A percentile compares a stretch with the other conserved stretches of the same genome.
Conservation (phyloP, 352 stramenopile species). For the Globisporangium radiosum region DNA sequence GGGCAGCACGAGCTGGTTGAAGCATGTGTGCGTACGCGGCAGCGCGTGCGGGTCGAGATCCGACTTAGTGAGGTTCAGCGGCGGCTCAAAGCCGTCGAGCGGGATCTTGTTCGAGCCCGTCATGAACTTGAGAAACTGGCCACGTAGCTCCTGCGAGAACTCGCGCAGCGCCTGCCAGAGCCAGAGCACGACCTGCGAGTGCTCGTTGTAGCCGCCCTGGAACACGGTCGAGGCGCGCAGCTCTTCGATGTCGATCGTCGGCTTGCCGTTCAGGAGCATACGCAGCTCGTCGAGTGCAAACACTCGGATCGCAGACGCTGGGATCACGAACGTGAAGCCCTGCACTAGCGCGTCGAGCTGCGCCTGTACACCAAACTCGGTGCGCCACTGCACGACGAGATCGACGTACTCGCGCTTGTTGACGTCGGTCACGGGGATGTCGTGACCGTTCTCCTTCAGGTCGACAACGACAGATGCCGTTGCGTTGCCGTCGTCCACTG, state of each 20-base stretch:
- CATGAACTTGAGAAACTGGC: constrained; percentile 79
- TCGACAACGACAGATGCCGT: constrained; percentile 29
- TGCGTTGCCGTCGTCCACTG: constrained; percentile 19
- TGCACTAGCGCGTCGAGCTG: constrained; percentile 55
- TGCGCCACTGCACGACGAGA: constrained; percentile 56
- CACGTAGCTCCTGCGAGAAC: constrained; percentile 49
- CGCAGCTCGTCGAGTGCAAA: constrained; percentile 42
- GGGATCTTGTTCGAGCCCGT: constrained; percentile 81
- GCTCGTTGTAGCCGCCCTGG: constrained; percentile 73
- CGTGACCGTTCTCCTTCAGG: constrained; percentile 55
- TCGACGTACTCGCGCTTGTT: constrained; percentile 79
- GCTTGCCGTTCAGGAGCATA: constrained; percentile 48
- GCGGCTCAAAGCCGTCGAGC: constrained; percentile 81
- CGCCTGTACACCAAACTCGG: constrained; percentile 36
- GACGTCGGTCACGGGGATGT: constrained; percentile 58
- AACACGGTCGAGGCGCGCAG: constrained; percentile 73
- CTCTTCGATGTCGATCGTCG: constrained; percentile 80
- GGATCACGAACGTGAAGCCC: constrained; percentile 49
- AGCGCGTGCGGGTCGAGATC: constrained; percentile 63
- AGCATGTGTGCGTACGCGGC: constrained; percentile 78
- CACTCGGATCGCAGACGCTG: constrained; percentile 25
- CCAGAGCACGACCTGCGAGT: constrained; percentile 72
- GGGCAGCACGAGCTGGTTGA: constrained; percentile 86
- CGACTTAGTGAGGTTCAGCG: constrained; percentile 79
- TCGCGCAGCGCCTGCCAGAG: constrained; percentile 79